phyloP scores from a whole-genome alignment of 495 filamentous ascomycete species.

The Chlorociboria aeruginascens region DNA sequence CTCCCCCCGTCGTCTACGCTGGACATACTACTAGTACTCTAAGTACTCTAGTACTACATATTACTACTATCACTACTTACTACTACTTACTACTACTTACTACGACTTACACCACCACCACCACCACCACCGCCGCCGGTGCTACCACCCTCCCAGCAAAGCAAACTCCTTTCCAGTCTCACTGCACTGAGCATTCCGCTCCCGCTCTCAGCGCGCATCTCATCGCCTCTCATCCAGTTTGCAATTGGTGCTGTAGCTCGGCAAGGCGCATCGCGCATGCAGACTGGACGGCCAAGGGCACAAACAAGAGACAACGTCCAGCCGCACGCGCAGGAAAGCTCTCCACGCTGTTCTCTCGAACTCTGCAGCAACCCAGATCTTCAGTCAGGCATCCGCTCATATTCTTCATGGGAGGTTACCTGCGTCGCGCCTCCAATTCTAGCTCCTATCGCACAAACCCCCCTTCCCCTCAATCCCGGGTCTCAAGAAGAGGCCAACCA shows the following conservation, averaged over 20 bases:
- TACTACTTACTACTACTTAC: not conserved
- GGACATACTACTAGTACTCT: too few species aligned
- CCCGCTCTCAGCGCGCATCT: not conserved
- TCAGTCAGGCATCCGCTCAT: not conserved
- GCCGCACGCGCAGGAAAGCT: too few species aligned
- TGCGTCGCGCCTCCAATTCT: not conserved
- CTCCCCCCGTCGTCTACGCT: too few species aligned
- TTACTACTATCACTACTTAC: too few species aligned
- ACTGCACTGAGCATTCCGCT: not conserved
- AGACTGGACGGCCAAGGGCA: too few species aligned
- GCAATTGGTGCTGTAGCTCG: too few species aligned
- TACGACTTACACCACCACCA: not conserved
- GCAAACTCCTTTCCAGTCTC: not conserved
- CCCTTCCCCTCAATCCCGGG: slow-evolving; percentile 6
- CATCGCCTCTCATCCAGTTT: not conserved
- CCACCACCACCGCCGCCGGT: not conserved
- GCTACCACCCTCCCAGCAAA: not conserved
- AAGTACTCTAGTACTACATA: too few species aligned
- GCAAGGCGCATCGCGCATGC: too few species aligned
- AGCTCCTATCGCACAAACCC: not conserved
- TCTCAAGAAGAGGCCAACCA: slow-evolving; percentile 13
- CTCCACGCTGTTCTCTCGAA: slow-evolving; percentile 1
- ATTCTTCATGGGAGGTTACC: slow-evolving; percentile 4
- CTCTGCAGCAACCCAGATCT: slow-evolving; percentile 6
- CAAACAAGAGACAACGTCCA: too few species aligned